Percentiles rank a stretch among this genome's conserved stretches.
Conservation (phyloP, 192 early-diverging fungal genomes). For the Pilobolus umbonatus region DNA sequence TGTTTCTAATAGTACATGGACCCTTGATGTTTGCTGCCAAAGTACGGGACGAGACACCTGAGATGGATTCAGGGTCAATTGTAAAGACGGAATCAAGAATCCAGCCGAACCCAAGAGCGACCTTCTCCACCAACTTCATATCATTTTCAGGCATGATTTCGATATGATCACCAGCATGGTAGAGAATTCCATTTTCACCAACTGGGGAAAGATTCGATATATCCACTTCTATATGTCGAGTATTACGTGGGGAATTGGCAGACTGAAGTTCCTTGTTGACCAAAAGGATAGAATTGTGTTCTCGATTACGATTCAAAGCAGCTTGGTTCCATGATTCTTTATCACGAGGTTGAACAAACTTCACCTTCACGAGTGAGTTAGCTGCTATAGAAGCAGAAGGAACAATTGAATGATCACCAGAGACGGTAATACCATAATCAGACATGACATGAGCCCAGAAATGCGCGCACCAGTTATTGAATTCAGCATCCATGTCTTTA, state of each 20-base stretch:
- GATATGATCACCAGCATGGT: conserved; percentile 49
- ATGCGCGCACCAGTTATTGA: conserved; percentile 26
- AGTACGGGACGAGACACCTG: conserved; percentile 36
- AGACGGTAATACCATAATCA: conserved; percentile 14
- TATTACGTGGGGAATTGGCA: conserved; percentile 30
- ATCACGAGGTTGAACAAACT: conserved; percentile 13
- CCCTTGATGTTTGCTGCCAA: conserved; percentile 40
- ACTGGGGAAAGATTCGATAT: conserved; percentile 6
- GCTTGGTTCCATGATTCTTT: conserved; percentile 16
- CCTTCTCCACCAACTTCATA: conserved; percentile 31
- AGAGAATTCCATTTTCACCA: conserved; percentile 22
- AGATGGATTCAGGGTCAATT: conserved; percentile 27
- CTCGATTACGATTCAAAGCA: conserved; percentile 7
- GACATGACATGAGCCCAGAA: conserved; percentile 23
- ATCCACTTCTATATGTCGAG: conserved; percentile 37
- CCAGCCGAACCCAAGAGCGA: conserved; percentile 40
- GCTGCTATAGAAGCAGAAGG: conserved; percentile 6
- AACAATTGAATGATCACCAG: conserved; percentile 14
- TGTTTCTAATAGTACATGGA: conserved; percentile 42
- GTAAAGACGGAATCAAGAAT: conserved; percentile 46
- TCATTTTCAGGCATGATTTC: conserved; percentile 46
- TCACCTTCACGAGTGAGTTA: conserved; percentile 4
- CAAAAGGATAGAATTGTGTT: conserved; percentile 22
- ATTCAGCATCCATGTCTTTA: conserved; percentile 34
- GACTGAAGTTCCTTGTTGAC: conserved; percentile 39